Base-by-base conservation (phyloP, 352 stramenopile genomes). In the Pythium biforme region DNA sequence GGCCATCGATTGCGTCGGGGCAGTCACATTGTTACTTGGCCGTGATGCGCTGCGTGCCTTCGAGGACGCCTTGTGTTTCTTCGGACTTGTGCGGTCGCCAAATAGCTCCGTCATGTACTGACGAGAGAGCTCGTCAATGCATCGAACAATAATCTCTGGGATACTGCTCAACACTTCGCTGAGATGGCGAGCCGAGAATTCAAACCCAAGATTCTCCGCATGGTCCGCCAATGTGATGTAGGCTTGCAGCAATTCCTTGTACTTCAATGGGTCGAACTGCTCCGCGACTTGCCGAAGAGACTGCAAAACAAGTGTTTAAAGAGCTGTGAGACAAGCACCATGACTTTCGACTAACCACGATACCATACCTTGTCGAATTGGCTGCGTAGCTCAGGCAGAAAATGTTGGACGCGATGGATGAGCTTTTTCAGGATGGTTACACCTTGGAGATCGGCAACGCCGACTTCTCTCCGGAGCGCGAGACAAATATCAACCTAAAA, bases 351-450 rank as follows among this genome's bases (percentile, higher is more conserved):
- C n/a, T n/a, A n/a, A n/a, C n/a, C n/a, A n/a, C n/a, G n/a, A n/a
- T n/a, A n/a, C n/a, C n/a, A n/a, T n/a, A 92, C 83, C 71, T 79
- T 81, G 34, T 93, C 84, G 55, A 93, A 93, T n/a, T 90, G 80
- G 22, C 64, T 61, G 14, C 78, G 68, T 19, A 93, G 55, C 62
- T 86, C 84, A 15, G 84, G 83, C 31, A 92, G 84, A 55, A 93
- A 92, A 52, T 93, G 67, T 40, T 90, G 73, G 34, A 89, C 81
- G 9, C 82, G 84, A 59, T 83, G 63, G 5, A 61, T 69, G 22
- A 94, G 70, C 39, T 89, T 82, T 47, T 79, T 71, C 31, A 92
- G 54, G 31, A 92, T 87, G 8, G 69, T 74, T 22, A 94, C 53
- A 3, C 71, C 74, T 19, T 83, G 62, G 15, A 94, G 39, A 26